Conservation (phyloP, 306 rosid species). For the Prunus dulcis region DNA sequence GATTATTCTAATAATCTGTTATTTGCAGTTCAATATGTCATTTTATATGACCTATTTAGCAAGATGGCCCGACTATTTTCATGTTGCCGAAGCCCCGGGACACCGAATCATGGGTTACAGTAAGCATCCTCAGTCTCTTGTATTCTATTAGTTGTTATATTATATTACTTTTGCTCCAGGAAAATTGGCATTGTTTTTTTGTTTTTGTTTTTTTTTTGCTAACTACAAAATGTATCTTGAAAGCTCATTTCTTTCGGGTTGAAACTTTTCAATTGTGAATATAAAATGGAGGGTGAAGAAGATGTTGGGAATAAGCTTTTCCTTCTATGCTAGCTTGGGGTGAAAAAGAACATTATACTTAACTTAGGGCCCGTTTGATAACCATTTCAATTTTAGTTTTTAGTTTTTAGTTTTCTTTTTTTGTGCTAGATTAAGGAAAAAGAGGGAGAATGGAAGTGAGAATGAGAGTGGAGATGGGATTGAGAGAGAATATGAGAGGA, state of each 20-base stretch:
- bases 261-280: background rate
- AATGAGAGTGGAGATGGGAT: too few species aligned
- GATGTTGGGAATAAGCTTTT: background rate
- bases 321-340: background rate
- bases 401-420: too few species aligned
- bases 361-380: background rate
- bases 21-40: slow-evolving; percentile 85
- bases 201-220: background rate
- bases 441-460: too few species aligned
- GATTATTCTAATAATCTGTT: background rate
- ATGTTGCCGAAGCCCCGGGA: slow-evolving; percentile 83
- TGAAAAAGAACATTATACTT: background rate
- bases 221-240: background rate
- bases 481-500: too few species aligned
- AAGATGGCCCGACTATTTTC: slow-evolving; percentile 97
- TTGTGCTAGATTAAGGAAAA: too few species aligned
- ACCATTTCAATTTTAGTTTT: too few species aligned
- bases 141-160: background rate
- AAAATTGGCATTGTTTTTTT: background rate
- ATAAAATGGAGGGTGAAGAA: background rate
- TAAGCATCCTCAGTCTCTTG: slow-evolving; percentile 31
- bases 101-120: slow-evolving; percentile 93
- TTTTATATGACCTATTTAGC: slow-evolving; percentile 98
- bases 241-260: background rate
- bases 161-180: background rate